Percentiles rank a stretch among this genome's conserved stretches.
These are phyloP conservation scores for Candida neerlandica DNA, from an alignment of 1,139 yeast genomes.

Conservation along the genomic window DNA sequence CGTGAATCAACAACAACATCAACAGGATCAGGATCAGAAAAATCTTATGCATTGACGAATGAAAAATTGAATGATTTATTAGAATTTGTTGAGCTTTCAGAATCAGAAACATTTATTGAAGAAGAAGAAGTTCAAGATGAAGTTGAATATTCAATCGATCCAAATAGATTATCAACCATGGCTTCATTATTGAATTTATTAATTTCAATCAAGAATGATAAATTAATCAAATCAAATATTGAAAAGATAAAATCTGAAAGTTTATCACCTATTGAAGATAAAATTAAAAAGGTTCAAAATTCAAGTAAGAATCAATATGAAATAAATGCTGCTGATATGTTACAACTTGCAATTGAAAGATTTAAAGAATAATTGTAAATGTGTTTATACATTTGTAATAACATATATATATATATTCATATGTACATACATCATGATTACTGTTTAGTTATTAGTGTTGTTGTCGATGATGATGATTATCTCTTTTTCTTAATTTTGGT, in stretches of 20 bases:
- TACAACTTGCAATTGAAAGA: conserved; percentile 45
- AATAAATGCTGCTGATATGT: conserved; percentile 40
- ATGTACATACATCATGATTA: background rate
- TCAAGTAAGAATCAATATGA: conserved; percentile 23
- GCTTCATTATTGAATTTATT: conserved; percentile 59
- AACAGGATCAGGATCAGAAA: conserved; percentile 10
- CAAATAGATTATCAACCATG: conserved; percentile 42
- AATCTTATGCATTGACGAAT: conserved; percentile 38
- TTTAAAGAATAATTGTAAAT: conserved; percentile 17
- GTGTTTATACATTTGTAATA: background rate
- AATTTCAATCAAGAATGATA: conserved; percentile 41
- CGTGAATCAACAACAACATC: conserved; percentile 19
- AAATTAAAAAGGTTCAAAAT: conserved; percentile 17
- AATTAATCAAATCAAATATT: conserved; percentile 9
- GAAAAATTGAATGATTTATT: conserved; percentile 43
- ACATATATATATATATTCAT: conserved; percentile 2
- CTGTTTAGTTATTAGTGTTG: too few relatives aligned
- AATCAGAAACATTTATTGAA: conserved; percentile 31
- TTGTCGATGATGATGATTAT: background rate
- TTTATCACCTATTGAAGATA: background rate
- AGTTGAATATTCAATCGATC: conserved; percentile 22
- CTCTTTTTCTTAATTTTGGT: conserved; percentile 15
- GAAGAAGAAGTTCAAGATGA: too few relatives aligned
- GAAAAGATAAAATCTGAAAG: conserved; percentile 13
- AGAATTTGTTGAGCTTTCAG: conserved; percentile 35